Conservation (phyloP, 2,329 filamentous ascomycete species). For the Pestalotiopsis sp. region DNA sequence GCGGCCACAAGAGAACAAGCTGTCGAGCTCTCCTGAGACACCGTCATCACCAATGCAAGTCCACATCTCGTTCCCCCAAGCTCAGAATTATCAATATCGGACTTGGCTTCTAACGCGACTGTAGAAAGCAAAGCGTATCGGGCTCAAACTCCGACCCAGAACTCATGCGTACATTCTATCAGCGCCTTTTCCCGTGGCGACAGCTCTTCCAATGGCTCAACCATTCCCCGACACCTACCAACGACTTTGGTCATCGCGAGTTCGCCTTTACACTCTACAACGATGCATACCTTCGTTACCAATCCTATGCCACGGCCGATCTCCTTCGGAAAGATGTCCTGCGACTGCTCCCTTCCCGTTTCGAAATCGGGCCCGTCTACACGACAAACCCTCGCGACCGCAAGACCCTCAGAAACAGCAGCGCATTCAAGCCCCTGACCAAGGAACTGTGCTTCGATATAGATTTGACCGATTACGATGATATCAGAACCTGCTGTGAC, state of each 20-base stretch:
- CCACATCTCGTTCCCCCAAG: background rate
- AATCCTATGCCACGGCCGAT: slow-evolving; percentile 62
- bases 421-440: slow-evolving; percentile 80
- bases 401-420: slow-evolving; percentile 79
- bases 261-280: slow-evolving; percentile 95
- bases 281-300: slow-evolving; percentile 90
- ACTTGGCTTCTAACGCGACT: slow-evolving; percentile 18
- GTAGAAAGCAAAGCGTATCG: slow-evolving; percentile 34
- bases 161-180: slow-evolving; percentile 91
- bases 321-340: slow-evolving; percentile 89
- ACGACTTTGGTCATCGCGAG: slow-evolving; percentile 90
- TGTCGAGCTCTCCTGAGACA: slow-evolving; percentile 42
- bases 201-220: slow-evolving; percentile 98
- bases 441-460: slow-evolving; percentile 99
- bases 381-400: slow-evolving; percentile 90
- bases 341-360: slow-evolving; percentile 84
- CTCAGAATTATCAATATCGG: background rate
- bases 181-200: slow-evolving; percentile 92
- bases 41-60: slow-evolving; percentile 48
- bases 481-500: slow-evolving; percentile 91
- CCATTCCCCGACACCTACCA: slow-evolving; percentile 81
- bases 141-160: slow-evolving; percentile 70
- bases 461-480: slow-evolving; percentile 98
- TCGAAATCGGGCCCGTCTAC: slow-evolving; percentile 98
- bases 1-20: slow-evolving; percentile 36